phyloP scores from a whole-genome alignment of 1,284 basidiomycete genomes.

The Thecaphora thlaspeos region DNA sequence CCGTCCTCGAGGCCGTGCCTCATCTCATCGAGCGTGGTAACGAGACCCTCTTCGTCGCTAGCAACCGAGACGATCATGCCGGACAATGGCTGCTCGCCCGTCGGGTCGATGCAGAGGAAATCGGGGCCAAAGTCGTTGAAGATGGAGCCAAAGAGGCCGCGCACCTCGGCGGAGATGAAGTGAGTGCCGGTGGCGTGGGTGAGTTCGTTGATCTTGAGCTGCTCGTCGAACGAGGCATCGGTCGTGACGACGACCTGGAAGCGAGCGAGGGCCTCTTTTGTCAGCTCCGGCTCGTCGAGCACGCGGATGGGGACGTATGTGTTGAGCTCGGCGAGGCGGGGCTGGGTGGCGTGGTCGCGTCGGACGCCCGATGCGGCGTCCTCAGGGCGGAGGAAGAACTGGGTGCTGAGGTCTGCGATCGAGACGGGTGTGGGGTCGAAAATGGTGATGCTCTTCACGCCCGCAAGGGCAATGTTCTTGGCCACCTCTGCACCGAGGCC shows the following conservation, averaged over 20 bases:
- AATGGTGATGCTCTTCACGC: conserved; percentile 95
- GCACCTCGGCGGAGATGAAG: conserved; percentile 88
- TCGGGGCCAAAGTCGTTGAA: conserved; percentile 96
- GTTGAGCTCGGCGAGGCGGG: conserved; percentile 92
- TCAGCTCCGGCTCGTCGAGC: conserved; percentile 54
- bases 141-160: conserved; percentile 89
- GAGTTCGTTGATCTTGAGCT: conserved; percentile 91
- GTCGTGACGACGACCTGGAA: conserved; percentile 79
- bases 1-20: conserved; percentile 97
- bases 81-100: conserved; percentile 85
- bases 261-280: conserved; percentile 35
- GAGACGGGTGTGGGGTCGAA: conserved; percentile 88
- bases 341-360: conserved; percentile 80
- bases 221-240: conserved; percentile 73
- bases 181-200: conserved; percentile 66
- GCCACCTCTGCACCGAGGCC: conserved; percentile 97
- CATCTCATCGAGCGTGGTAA: conserved; percentile 95
- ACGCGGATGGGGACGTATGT: conserved; percentile 90
- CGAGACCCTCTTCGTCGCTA: conserved; percentile 73
- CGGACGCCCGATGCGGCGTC: conserved; percentile 70
- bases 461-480: conserved; percentile 92
- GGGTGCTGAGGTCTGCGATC: conserved; percentile 82
- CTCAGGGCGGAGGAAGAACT: conserved; percentile 90
- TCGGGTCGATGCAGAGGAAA: conserved; percentile 92
- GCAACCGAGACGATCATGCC: conserved; percentile 85